phyloP scores from a whole-genome alignment of 495 filamentous ascomycete species.

The Glarea lozoyensis region DNA sequence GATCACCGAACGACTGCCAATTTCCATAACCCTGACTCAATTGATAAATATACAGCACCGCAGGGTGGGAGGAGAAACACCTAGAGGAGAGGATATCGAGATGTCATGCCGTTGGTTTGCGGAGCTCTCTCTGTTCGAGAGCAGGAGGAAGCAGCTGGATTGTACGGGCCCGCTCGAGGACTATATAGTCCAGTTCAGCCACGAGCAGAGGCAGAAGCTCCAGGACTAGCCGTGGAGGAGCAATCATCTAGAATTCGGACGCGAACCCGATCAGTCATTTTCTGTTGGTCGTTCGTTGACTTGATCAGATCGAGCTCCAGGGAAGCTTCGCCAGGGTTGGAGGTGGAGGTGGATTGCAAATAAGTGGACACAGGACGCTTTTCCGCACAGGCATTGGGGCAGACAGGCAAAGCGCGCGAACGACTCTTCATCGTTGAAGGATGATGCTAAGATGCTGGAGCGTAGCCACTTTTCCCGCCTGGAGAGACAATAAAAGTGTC shows the following conservation, averaged over 20 bases:
- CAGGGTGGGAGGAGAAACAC: constrained; percentile 7
- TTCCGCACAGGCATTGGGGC: no score
- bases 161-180: constrained; percentile 12
- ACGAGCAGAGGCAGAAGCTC: background rate
- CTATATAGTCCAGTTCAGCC: constrained; percentile 20
- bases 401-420: no score
- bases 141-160: constrained; percentile 1
- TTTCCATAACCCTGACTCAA: constrained; percentile 5
- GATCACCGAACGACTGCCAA: constrained; percentile 16
- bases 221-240: constrained; percentile 4
- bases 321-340: no score
- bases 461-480: no score
- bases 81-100: constrained; percentile 11
- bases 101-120: constrained; percentile 22
- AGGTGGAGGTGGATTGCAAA: constrained; percentile 10
- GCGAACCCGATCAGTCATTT: constrained; percentile 21
- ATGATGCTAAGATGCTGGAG: no score
- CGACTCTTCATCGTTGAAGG: no score
- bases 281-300: constrained; percentile 2
- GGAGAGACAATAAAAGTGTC: no score
- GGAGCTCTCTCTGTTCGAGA: background rate
- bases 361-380: constrained; percentile 5
- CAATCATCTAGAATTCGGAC: constrained; percentile 12
- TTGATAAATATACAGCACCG: constrained; percentile 16
- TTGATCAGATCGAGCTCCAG: no score